These are phyloP conservation scores for Sporothrix schenckii DNA, from an alignment of 2,329 filamentous ascomycete genomes.

Conservation along the genomic window DNA sequence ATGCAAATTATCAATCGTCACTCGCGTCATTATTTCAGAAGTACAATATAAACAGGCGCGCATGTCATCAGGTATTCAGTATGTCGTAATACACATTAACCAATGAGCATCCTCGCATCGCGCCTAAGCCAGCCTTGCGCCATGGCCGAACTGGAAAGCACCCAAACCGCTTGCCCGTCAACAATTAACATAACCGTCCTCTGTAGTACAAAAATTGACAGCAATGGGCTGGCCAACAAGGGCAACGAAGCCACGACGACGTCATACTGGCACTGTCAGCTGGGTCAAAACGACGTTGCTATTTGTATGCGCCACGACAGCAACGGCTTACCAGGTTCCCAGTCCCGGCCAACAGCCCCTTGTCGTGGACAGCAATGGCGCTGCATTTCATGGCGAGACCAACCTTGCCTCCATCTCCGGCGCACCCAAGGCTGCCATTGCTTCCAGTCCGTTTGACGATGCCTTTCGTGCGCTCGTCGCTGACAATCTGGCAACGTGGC, in stretches of 20 bases:
- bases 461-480: constrained; percentile 32
- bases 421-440: not conserved
- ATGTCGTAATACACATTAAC: not conserved
- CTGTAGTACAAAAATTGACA: too few species aligned
- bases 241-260: not conserved
- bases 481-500: constrained; percentile 42
- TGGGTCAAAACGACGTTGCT: not conserved
- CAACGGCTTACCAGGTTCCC: not conserved
- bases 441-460: constrained; percentile 30
- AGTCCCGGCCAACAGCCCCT: not conserved
- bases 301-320: not conserved
- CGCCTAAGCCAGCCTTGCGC: not conserved
- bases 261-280: not conserved
- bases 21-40: too few species aligned
- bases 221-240: not conserved
- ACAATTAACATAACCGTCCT: too few species aligned
- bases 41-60: too few species aligned
- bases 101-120: not conserved
- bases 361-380: not conserved
- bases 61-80: too few species aligned
- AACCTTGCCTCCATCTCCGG: too few species aligned
- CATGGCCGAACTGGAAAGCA: not conserved
- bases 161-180: not conserved
- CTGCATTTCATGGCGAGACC: not conserved
- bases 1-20: too few species aligned